Evolutionary conservation across 805 yeast genomes (phyloP), one percentile per base, ranked within the genome.

Genomic region (Clavispora phyllophila): DNA sequence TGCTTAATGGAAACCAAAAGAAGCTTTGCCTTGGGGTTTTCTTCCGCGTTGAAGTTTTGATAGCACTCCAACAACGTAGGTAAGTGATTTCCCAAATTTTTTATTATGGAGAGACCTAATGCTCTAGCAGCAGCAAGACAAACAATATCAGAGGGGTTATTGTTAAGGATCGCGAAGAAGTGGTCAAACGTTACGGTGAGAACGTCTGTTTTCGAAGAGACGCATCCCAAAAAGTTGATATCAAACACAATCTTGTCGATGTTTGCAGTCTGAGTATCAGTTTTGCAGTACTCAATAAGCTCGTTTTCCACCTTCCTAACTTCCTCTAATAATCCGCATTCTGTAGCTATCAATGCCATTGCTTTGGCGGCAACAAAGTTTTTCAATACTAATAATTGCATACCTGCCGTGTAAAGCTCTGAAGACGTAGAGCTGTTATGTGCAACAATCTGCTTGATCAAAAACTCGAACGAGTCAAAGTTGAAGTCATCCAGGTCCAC

Each of bases 91-190:
- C 57, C 51, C 6, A 70, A 52, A 46, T 76, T 65, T 28, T 61
- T 61, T 3, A 72, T 61, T 9, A 75, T 64, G 19, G 78, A 56
- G 10, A 73, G 68, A 1, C 86, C 84, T 23, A 80, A 55, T 0
- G 82, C 68, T 38, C 72, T 70, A 1, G 84, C 75, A 1, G 84
- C 71, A 18, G 76, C 75, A 7, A 66, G 48, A 41, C 68, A 68
- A 5, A 73, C 54, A 5, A 57, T 43, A 8, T 61, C 61, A 28
- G 72, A 73, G 9, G 66, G 57, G n/a, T 28, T 37, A 4, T 49
- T 50, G 9, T 54, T 55, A 45, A 72, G 55, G 44, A 63, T 53
- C 15, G 42, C 45, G 49, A 60, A 57, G 49, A 79, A 57, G 14
- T 70, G 62, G 1, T 60, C 65, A 22, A 73, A 50, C 3, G 65